Evolutionary conservation across 768 basidiomycete genomes (phyloP).

Genomic region (Boletellus ananas): DNA sequence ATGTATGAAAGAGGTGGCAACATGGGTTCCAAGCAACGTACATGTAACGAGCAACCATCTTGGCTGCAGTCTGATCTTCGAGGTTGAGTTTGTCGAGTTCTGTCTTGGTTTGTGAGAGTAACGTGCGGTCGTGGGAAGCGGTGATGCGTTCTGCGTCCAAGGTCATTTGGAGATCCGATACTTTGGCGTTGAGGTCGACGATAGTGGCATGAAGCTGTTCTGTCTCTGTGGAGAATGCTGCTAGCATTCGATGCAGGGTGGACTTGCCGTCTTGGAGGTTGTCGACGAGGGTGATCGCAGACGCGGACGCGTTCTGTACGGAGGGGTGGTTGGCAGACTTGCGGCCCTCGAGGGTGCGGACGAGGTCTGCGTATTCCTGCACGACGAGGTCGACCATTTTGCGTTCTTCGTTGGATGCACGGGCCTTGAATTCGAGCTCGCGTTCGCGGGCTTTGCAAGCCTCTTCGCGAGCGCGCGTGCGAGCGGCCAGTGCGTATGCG

Average conservation of each 20-base stretch:
- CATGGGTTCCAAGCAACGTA: slow-evolving; percentile 32
- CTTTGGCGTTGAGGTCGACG: slow-evolving; percentile 39
- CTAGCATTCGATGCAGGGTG: slow-evolving; percentile 45
- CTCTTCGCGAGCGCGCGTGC: slow-evolving; percentile 53
- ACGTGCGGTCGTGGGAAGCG: slow-evolving; percentile 39
- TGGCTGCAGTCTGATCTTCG: slow-evolving; percentile 73
- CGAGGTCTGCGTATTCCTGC: slow-evolving; percentile 72
- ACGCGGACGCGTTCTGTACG: slow-evolving; percentile 11
- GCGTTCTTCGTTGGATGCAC: slow-evolving; percentile 52
- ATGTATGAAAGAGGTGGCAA: slow-evolving; percentile 1
- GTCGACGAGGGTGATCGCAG: slow-evolving; percentile 27
- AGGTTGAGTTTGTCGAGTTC: slow-evolving; percentile 54
- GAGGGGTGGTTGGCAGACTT: slow-evolving; percentile 19
- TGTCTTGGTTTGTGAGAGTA: slow-evolving; percentile 43
- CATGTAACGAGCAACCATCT: slow-evolving; percentile 86
- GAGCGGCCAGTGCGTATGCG: slow-evolving; percentile 54
- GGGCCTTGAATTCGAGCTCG: slow-evolving; percentile 44
- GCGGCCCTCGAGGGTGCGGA: slow-evolving; percentile 57
- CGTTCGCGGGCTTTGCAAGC: slow-evolving; percentile 46
- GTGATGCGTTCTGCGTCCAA: slow-evolving; percentile 45
- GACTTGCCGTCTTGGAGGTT: slow-evolving; percentile 47
- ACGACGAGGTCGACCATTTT: slow-evolving; percentile 62
- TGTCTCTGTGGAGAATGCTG: slow-evolving; percentile 47
- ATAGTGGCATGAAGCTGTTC: slow-evolving; percentile 44
- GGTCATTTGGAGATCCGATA: slow-evolving; percentile 40